Evolutionary conservation across 768 basidiomycete genomes (phyloP).

Genomic region (Nevesoporus exiguus): DNA sequence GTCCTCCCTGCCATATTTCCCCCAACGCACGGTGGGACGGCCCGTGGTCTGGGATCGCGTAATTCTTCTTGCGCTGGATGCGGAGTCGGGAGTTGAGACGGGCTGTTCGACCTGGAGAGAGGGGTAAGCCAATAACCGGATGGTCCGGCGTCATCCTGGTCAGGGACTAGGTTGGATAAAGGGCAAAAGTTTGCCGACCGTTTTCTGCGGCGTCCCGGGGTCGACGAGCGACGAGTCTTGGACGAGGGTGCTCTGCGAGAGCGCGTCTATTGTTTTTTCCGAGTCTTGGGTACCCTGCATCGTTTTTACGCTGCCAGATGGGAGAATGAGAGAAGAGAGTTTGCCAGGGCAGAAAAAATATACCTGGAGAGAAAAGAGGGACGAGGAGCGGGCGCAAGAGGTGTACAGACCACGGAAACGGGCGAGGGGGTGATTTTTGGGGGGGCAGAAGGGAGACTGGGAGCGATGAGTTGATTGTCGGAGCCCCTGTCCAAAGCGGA

Average conservation of each 20-base stretch:
- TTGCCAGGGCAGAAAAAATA: background rate
- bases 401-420: background rate
- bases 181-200: slow-evolving; percentile 28
- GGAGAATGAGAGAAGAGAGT: slow-evolving; percentile 21
- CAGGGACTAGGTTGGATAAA: slow-evolving; percentile 28
- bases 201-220: slow-evolving; percentile 25
- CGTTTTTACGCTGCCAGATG: slow-evolving; percentile 33
- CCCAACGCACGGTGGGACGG: slow-evolving; percentile 34
- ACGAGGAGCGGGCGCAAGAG: background rate
- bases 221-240: slow-evolving; percentile 28
- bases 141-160: slow-evolving; percentile 29
- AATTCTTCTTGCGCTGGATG: slow-evolving; percentile 24
- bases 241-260: slow-evolving; percentile 1
- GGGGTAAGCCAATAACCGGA: slow-evolving; percentile 21
- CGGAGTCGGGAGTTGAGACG: slow-evolving; percentile 24
- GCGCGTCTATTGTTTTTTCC: slow-evolving; percentile 18
- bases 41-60: slow-evolving; percentile 35
- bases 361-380: slow-evolving; percentile 15
- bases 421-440: slow-evolving; percentile 17
- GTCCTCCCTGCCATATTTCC: slow-evolving; percentile 31
- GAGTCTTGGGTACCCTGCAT: slow-evolving; percentile 26
- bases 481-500: slow-evolving; percentile 36
- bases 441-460: slow-evolving; percentile 13
- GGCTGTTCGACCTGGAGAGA: slow-evolving; percentile 23
- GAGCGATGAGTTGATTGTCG: slow-evolving; percentile 34